Evolutionary conservation across 2,329 filamentous ascomycete species (phyloP), one percentile per base, ranked within the genome.

Genomic region (Talaromyces sp.): DNA sequence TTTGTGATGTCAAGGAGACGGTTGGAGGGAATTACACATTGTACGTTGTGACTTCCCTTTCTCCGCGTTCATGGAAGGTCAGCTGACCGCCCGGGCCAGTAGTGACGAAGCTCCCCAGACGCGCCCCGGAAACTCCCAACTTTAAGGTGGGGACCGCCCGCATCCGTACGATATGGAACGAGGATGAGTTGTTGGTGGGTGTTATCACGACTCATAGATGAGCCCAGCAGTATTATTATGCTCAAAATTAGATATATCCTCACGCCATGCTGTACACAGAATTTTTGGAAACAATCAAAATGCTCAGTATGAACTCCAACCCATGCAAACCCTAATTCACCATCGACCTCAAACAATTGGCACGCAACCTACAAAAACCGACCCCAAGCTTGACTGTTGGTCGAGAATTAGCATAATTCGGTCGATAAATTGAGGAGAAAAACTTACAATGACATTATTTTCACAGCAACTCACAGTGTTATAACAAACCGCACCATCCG

Each of bases 401-500:
- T 3, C 19, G 7, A 45, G 35, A 43, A 8, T 64, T 31, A 60
- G 43, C 35, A 24, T 39, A 1, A 1, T 19, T 22, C 8, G 5
- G 47, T 35, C 7, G 1, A 8, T 35, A 11, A 22, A 22, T 2
- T 7, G 11, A 31, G 7, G 14, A 31, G 27, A 31, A 31, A 7
- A 24, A 62, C 64, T 62, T 52, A 65, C 64, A 31, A 65, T 22
- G 9, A 31, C 41, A 45, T 61, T 52, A 13, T 58, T 62, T 4
- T 57, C 60, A 35, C 64, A 65, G 31, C 64, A 65, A 59, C 64
- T 65, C 11, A 62, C 50, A 24, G 62, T 52, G 35, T 58, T 45
- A 33, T 54, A 61, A 33, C 64, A 65, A 8, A 52, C 33, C 3
- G 33, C 59, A 16, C 50, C 61, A 57, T 56, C 61, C 8, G 16